Percentiles rank a stretch among this genome's conserved stretches.
phyloP scores from a whole-genome alignment of 441 rosid species.

The Oxalis stricta region DNA sequence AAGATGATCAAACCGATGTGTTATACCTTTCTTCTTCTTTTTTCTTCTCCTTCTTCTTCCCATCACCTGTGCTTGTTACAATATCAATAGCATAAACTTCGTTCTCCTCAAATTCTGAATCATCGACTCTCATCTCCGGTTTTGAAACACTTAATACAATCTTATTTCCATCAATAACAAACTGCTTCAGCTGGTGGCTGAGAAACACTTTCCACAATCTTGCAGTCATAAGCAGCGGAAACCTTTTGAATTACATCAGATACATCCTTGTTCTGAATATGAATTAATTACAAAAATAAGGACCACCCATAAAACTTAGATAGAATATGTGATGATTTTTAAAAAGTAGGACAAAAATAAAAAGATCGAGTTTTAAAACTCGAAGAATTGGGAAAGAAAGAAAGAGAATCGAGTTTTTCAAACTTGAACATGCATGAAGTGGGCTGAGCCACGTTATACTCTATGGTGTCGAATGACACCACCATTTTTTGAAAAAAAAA shows the following conservation, averaged over 20 bases:
- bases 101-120: slow-evolving; percentile 82
- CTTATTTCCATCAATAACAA: slow-evolving; percentile 79
- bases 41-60: slow-evolving; percentile 41
- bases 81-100: slow-evolving; percentile 86
- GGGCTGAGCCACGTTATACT: too few relatives aligned
- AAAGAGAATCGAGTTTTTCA: too few relatives aligned
- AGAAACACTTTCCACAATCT: slow-evolving; percentile 92
- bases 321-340: too few relatives aligned
- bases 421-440: too few relatives aligned
- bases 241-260: slow-evolving; percentile 90
- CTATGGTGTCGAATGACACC: too few relatives aligned
- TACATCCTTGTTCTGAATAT: slow-evolving; percentile 92
- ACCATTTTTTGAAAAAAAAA: too few relatives aligned
- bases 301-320: too few relatives aligned
- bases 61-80: slow-evolving; percentile 85
- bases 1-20: background rate
- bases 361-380: too few relatives aligned
- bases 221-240: slow-evolving; percentile 89
- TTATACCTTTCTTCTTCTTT: too few relatives aligned
- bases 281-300: too few relatives aligned
- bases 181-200: slow-evolving; percentile 84
- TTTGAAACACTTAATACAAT: slow-evolving; percentile 47
- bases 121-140: slow-evolving; percentile 89
- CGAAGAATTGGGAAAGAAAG: too few relatives aligned
- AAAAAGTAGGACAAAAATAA: too few relatives aligned